Evolutionary conservation across 768 basidiomycete genomes (phyloP).

Genomic region (Hemileccinum impolitum): DNA sequence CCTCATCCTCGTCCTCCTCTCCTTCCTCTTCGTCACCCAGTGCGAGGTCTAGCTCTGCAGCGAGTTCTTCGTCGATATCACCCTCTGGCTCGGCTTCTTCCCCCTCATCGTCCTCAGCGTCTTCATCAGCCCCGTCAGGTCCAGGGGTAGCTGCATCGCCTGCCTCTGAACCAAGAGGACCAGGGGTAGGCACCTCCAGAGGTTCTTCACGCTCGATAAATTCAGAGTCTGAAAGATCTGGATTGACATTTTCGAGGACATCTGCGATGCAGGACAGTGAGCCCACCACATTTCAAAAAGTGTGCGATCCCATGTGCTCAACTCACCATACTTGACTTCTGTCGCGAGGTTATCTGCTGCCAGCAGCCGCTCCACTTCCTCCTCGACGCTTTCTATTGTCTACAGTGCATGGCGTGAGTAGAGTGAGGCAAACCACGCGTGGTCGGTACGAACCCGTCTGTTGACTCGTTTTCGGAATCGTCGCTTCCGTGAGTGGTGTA

Average conservation of each 20-base stretch:
- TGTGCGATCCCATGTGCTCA: too few relatives aligned
- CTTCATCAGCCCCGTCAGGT: conserved; percentile 50
- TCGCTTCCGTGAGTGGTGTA: conserved; percentile 86
- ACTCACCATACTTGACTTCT: conserved; percentile 73
- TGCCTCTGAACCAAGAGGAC: conserved; percentile 60
- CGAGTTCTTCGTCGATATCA: conserved; percentile 85
- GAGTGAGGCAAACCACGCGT: background rate
- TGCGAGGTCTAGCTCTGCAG: conserved; percentile 84
- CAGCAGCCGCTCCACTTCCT: conserved; percentile 85
- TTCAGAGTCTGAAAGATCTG: conserved; percentile 86
- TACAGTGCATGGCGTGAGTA: conserved; percentile 28
- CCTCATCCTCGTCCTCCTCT: conserved; percentile 66
- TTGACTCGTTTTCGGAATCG: conserved; percentile 91
- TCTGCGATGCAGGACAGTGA: conserved; percentile 41
- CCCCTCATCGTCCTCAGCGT: conserved; percentile 56
- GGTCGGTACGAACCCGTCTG: conserved; percentile 51
- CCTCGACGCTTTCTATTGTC: conserved; percentile 94
- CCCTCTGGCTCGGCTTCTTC: conserved; percentile 66
- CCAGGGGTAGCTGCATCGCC: conserved; percentile 63
- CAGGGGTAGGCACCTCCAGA: conserved; percentile 66
- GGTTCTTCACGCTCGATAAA: conserved; percentile 66
- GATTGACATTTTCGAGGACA: conserved; percentile 86
- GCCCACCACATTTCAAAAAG: background rate
- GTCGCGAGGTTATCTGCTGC: conserved; percentile 74
- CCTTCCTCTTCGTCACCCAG: conserved; percentile 64